These are phyloP conservation scores for Yueomyces sinensis DNA, from an alignment of 805 yeast genomes.

Conservation along the genomic window DNA sequence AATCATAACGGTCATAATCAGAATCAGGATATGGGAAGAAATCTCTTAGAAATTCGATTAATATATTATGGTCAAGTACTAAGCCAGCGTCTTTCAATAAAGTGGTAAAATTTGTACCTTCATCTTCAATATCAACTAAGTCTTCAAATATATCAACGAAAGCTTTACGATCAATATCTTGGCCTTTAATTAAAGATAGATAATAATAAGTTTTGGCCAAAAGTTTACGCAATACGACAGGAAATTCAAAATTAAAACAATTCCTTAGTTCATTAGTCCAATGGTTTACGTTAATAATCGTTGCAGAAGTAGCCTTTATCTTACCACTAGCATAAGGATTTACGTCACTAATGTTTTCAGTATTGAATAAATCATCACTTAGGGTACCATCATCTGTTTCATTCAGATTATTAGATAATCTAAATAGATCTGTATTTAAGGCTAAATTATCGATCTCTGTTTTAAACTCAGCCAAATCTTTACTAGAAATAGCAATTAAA, in stretches of 20 bases:
- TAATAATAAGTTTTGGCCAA: slow-evolving; percentile 59
- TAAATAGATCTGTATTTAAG: slow-evolving; percentile 38
- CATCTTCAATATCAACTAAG: slow-evolving; percentile 30
- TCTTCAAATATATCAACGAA: slow-evolving; percentile 50
- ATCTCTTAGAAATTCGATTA: slow-evolving; percentile 20
- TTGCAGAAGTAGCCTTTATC: slow-evolving; percentile 48
- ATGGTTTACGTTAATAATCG: slow-evolving; percentile 54
- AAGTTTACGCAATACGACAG: slow-evolving; percentile 42
- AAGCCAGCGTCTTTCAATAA: slow-evolving; percentile 19
- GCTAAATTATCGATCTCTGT: slow-evolving; percentile 30
- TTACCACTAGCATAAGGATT: slow-evolving; percentile 33
- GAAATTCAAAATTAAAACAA: slow-evolving; percentile 65
- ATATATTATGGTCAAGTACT: slow-evolving; percentile 21
- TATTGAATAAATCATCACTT: slow-evolving; percentile 27
- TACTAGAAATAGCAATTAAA: slow-evolving; percentile 46
- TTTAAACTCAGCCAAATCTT: slow-evolving; percentile 40
- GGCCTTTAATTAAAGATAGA: slow-evolving; percentile 59
- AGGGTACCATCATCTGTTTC: slow-evolving; percentile 24
- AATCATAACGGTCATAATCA: slow-evolving; percentile 27
- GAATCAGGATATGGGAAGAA: slow-evolving; percentile 34
- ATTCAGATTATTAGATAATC: slow-evolving; percentile 4
- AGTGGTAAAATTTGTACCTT: slow-evolving; percentile 18
- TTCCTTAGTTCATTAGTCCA: slow-evolving; percentile 78
- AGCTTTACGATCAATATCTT: slow-evolving; percentile 40
- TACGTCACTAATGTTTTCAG: slow-evolving; percentile 23